Evolutionary conservation across 345 rosid genomes (phyloP).

Genomic region (Sonneratia caseolaris): DNA sequence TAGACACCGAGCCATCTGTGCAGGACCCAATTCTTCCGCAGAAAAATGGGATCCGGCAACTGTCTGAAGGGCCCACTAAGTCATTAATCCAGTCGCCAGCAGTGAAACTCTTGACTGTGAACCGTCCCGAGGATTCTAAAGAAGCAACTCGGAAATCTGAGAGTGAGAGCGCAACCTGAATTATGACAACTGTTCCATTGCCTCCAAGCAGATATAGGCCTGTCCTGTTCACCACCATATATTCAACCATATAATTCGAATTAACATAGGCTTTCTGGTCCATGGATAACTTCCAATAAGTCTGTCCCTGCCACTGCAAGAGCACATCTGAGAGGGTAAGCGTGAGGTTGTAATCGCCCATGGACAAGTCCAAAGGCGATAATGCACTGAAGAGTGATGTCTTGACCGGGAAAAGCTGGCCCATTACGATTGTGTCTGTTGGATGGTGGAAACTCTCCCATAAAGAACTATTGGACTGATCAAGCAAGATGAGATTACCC

Average conservation of each 20-base stretch:
- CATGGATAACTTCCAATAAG: slow-evolving; percentile 77
- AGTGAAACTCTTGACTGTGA: slow-evolving; percentile 37
- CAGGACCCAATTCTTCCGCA: slow-evolving; percentile 64
- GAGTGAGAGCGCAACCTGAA: slow-evolving; percentile 30
- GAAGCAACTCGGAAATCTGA: slow-evolving; percentile 47
- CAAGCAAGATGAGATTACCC: slow-evolving; percentile 70
- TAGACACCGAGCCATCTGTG: slow-evolving; percentile 20
- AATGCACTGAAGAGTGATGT: slow-evolving; percentile 37
- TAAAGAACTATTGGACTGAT: slow-evolving; percentile 42
- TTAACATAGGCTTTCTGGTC: slow-evolving; percentile 31
- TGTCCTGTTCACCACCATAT: slow-evolving; percentile 43
- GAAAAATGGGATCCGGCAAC: slow-evolving; percentile 48
- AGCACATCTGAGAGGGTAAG: slow-evolving; percentile 38
- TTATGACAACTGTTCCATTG: slow-evolving; percentile 45
- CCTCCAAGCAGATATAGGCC: slow-evolving; percentile 52
- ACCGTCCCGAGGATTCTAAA: slow-evolving; percentile 49
- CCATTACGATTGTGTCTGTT: slow-evolving; percentile 62
- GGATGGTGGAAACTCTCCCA: slow-evolving; percentile 82
- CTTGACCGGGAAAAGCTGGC: slow-evolving; percentile 42
- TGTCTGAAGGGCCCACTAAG: slow-evolving; percentile 45
- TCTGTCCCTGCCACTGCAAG: slow-evolving; percentile 51
- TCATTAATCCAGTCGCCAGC: slow-evolving; percentile 30
- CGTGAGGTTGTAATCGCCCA: slow-evolving; percentile 49
- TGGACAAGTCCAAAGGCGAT: slow-evolving; percentile 32
- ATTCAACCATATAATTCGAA: slow-evolving; percentile 37